These are phyloP conservation scores for Phaffomyces antillensis DNA, from an alignment of 805 yeast genomes.

Conservation along the genomic window DNA sequence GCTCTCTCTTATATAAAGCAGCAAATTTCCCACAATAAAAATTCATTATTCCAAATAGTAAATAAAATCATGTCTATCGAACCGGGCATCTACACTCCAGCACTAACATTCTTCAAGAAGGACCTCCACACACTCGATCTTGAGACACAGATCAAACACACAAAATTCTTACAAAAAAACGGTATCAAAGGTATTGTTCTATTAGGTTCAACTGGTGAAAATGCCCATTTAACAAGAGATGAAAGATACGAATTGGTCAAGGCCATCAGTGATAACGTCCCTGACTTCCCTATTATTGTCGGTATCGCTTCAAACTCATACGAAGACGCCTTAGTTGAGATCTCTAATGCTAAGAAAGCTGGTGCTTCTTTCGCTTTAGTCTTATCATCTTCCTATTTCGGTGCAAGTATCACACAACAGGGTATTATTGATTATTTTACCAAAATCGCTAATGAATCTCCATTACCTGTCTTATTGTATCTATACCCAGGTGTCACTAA, in stretches of 20 bases:
- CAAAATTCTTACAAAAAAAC: constrained; percentile 32
- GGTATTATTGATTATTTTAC: constrained; percentile 40
- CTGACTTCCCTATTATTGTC: constrained; percentile 36
- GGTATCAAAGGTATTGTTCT: constrained; percentile 44
- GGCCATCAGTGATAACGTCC: constrained; percentile 30
- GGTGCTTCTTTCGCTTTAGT: constrained; percentile 36
- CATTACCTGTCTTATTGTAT: constrained; percentile 35
- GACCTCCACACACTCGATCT: constrained; percentile 32
- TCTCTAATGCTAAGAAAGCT: constrained; percentile 27
- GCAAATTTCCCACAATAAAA: too few relatives aligned
- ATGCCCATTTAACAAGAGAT: constrained; percentile 38
- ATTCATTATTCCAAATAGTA: too few relatives aligned
- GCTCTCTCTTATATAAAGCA: neutral
- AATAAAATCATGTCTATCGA: too few relatives aligned
- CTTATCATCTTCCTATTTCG: constrained; percentile 43
- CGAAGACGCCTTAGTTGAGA: constrained; percentile 37
- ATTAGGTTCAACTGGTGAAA: constrained; percentile 52
- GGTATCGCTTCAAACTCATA: constrained; percentile 43
- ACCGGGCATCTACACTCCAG: constrained; percentile 45
- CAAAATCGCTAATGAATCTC: constrained; percentile 31
- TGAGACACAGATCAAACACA: constrained; percentile 39
- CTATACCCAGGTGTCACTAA: constrained; percentile 40
- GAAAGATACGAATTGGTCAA: constrained; percentile 35
- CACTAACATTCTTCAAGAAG: constrained; percentile 46
- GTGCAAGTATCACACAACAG: constrained; percentile 36